These are phyloP conservation scores for Suillus weaverae DNA, from an alignment of 768 basidiomycete genomes.

Conservation along the genomic window DNA sequence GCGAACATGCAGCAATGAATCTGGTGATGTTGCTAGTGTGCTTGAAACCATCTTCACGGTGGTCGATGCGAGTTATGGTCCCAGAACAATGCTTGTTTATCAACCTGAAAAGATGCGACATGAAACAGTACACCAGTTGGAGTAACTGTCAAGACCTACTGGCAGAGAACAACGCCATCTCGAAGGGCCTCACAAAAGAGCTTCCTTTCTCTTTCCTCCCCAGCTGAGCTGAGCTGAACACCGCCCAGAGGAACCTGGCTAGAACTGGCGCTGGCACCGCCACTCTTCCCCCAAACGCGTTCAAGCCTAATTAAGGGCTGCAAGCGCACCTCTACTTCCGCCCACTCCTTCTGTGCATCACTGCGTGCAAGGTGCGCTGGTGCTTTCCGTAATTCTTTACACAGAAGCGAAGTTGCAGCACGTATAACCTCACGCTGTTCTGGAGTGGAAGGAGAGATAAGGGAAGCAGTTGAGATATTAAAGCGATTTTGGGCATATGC, in stretches of 20 bases:
- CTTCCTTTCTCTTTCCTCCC: conserved; percentile 75
- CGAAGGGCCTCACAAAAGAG: conserved; percentile 73
- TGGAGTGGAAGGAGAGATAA: conserved; percentile 48
- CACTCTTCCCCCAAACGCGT: conserved; percentile 73
- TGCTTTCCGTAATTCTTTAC: conserved; percentile 64
- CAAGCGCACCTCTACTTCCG: conserved; percentile 71
- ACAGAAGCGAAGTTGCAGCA: conserved; percentile 59
- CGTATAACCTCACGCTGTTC: conserved; percentile 71
- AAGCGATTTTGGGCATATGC: conserved; percentile 53
- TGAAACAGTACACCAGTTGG: conserved; percentile 6
- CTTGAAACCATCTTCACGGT: conserved; percentile 64
- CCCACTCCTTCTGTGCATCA: conserved; percentile 61
- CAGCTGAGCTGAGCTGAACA: conserved; percentile 41
- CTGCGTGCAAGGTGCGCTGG: conserved; percentile 54
- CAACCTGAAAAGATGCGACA: conserved; percentile 46
- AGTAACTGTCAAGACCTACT: conserved; percentile 54
- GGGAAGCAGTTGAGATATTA: conserved; percentile 61
- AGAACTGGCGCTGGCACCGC: conserved; percentile 43
- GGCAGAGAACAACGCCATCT: conserved; percentile 88
- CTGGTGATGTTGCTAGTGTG: conserved; percentile 72
- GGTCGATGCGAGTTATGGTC: conserved; percentile 59
- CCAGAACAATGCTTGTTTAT: conserved; percentile 75
- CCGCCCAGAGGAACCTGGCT: conserved; percentile 38
- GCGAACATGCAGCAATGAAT: conserved; percentile 74
- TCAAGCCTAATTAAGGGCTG: conserved; percentile 65